phyloP scores from a whole-genome alignment of 371 early-diverging fungal genomes.

The Parasitella parasitica region DNA sequence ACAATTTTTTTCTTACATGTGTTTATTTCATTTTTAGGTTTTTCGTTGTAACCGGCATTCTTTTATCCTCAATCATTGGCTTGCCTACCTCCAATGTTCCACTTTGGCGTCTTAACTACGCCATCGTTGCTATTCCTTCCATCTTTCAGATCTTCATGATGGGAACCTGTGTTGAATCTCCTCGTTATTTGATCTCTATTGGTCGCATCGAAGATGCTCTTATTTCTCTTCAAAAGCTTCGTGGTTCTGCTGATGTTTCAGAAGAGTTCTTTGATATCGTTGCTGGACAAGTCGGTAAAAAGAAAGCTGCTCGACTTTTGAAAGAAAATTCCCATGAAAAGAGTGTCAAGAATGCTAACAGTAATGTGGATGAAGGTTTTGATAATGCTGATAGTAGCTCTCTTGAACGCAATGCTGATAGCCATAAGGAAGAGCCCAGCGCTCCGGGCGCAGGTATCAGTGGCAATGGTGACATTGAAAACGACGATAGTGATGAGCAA shows the following conservation, averaged over 20 bases:
- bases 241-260: slow-evolving; percentile 33
- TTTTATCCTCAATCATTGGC: slow-evolving; percentile 67
- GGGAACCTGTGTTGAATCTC: slow-evolving; percentile 77
- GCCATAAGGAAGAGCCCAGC: background rate
- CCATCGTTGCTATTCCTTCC: slow-evolving; percentile 66
- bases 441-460: background rate
- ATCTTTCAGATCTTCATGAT: slow-evolving; percentile 68
- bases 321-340: slow-evolving; percentile 20
- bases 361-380: slow-evolving; percentile 20
- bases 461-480: slow-evolving; percentile 5
- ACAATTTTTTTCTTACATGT: background rate
- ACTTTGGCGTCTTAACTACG: slow-evolving; percentile 68
- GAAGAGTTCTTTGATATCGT: slow-evolving; percentile 10
- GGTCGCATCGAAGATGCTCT: slow-evolving; percentile 57
- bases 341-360: background rate
- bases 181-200: slow-evolving; percentile 67
- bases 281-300: slow-evolving; percentile 15
- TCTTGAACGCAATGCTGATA: background rate
- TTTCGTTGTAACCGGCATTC: slow-evolving; percentile 74
- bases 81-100: slow-evolving; percentile 61
- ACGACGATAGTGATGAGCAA: slow-evolving; percentile 10
- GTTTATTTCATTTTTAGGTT: slow-evolving; percentile 3
- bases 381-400: slow-evolving; percentile 4
- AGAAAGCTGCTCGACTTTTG: slow-evolving; percentile 13
- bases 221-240: slow-evolving; percentile 52